Evolutionary conservation across 2,329 filamentous ascomycete genomes (phyloP), one percentile per base, ranked within the genome.

Genomic region (Clonostachys solani): DNA sequence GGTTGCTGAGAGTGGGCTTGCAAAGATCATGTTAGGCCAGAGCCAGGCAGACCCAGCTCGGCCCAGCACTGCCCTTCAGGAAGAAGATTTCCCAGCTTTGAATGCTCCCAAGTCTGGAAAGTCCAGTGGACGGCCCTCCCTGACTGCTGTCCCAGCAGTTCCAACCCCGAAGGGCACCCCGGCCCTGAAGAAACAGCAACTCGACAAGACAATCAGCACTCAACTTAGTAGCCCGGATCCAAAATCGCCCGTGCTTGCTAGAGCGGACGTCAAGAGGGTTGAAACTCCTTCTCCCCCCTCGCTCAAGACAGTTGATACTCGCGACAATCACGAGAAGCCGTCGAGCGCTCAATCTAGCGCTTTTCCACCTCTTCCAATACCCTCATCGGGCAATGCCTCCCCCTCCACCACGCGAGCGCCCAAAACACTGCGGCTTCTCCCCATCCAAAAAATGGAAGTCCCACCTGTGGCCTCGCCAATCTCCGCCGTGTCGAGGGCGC

Each of bases 351-450:
- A n/a, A n/a, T n/a, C 36, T 12, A 38, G 12, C 12, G 45, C 47
- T 2, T 78, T 81, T 49, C 75, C 80, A 33, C 80, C 43, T 60
- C 50, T 81, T 18, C 73, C 76, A 9, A 64, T 73, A 12, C 68
- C 69, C 12, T 71, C 78, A 16, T 68, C 73, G 0, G 60, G 63
- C 5, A 64, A 60, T 10, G 66, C 69, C 16, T 67, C 75, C 33
- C 77, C 82, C 15, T 55, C 73, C 5, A 59, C 72, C 15, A 73
- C 77, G 43, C 67, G 72, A 5, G 77, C 69, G 1, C 79, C 84
- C 1, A 85, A 86, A 59, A 88, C 84, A 2, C 63, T 91, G 35
- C 77, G 86, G n/a, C 74, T 91, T 8, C 73, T 87, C n/a, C 73
- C 83, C 17, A 84, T 82, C 0, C 78, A 83, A 2, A 89, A 81